Base-by-base conservation (phyloP, 176 grass and related monocot genomes). In the Avena insularis region DNA sequence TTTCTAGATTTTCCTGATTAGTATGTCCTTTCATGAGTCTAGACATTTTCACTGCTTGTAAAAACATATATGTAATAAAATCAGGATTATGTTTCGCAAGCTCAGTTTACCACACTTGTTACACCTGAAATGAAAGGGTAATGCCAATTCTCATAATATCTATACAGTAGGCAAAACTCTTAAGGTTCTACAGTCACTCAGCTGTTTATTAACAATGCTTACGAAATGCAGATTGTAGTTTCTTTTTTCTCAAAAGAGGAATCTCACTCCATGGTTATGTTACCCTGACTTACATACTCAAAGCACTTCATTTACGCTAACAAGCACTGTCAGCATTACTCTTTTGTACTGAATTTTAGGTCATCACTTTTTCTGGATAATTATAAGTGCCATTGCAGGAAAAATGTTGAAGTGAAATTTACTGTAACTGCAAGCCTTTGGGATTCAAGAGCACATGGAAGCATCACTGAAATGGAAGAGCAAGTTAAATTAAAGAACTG, bases 351-450 rank as follows among this genome's bases (percentile, higher is more conserved):
- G 5, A 3, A 71, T 13, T 72, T 72, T n/a, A 12, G 59, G n/a
- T 47, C 11, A 21, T 76, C 5, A 61, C 12, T 81, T 70, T 31
- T 71, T 57, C 7, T 74, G 59, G 51, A 64, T 73, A 45, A 64
- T 71, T 75, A 74, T 33, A 25, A 47, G 57, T 86, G 51, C 58
- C 25, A 47, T 90, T 88, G 76, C 69, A 98, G 93, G 69, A 80
- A 87, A 78, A 69, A 84, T 82, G 79, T 93, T 45, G 90, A 89
- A 79, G 91, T 95, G 58, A 93, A 86, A 86, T 98, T 98, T 83
- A 82, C 86, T 81, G 59, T 98, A 86, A 54, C 84, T 81, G 54
- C 87, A 86, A 82, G 84, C 77, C 50, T 47, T 71, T 84, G 62
- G 19, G 79, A 74, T 67, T 88, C 90, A 83, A 91, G 84, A 46